A percentile compares a stretch with the other conserved stretches of the same genome.
Evolutionary conservation across 108 stramenopile species (phyloP).

Genomic region (Mayamaea pseudoterrestris): DNA sequence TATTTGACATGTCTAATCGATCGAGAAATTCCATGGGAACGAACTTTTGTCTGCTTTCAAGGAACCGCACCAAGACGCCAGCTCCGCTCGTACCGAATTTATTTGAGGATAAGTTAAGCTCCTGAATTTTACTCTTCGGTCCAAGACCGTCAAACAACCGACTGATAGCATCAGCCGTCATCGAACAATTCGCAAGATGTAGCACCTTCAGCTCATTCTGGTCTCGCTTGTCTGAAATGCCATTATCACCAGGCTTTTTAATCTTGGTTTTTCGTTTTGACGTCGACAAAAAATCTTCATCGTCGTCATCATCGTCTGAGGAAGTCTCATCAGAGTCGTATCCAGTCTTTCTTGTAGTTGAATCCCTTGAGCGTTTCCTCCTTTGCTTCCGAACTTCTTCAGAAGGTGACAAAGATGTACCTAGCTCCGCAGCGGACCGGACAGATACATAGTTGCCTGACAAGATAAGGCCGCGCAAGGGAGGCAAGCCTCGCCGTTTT

Average conservation of each 20-base stretch:
- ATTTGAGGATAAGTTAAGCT: constrained; percentile 66
- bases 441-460: constrained; percentile 56
- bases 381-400: constrained; percentile 10
- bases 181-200: constrained; percentile 53
- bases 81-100: constrained; percentile 49
- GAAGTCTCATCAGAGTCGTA: constrained; percentile 20
- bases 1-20: constrained; percentile 72
- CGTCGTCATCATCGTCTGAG: constrained; percentile 23
- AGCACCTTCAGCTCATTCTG: constrained; percentile 57
- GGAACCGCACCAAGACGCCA: constrained; percentile 39
- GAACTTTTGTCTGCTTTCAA: constrained; percentile 20
- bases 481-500: constrained; percentile 29
- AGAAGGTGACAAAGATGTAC: constrained; percentile 45
- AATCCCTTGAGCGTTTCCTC: neutral
- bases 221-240: too few relatives aligned
- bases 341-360: neutral
- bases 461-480: constrained; percentile 49
- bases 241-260: neutral
- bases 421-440: constrained; percentile 49
- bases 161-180: constrained; percentile 31
- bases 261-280: neutral
- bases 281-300: too few relatives aligned
- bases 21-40: constrained; percentile 55
- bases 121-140: constrained; percentile 49
- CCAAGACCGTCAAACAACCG: constrained; percentile 52